Conservation (phyloP, 2,329 filamentous ascomycete species). For the Hypoxylon sp. region DNA sequence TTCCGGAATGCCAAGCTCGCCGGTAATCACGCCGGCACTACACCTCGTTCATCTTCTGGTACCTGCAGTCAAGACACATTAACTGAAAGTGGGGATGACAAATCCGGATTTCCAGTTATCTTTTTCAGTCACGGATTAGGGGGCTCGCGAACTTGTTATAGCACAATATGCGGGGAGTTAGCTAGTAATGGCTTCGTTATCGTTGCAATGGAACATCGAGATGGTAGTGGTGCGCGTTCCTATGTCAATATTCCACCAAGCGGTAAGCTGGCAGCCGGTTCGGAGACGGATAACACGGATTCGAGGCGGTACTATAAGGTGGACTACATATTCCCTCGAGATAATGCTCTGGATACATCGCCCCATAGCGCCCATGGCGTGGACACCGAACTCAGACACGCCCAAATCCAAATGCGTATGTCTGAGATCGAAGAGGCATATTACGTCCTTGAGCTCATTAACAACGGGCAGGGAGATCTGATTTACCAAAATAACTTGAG, state of each 20-base stretch:
- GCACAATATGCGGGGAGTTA: constrained; percentile 73
- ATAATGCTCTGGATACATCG: constrained; percentile 63
- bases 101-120: constrained; percentile 70
- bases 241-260: constrained; percentile 68
- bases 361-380: constrained; percentile 71
- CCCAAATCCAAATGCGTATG: constrained; percentile 73
- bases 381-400: constrained; percentile 69
- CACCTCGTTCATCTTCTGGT: constrained; percentile 48
- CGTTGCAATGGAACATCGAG: constrained; percentile 73
- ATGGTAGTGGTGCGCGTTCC: constrained; percentile 72
- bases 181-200: constrained; percentile 76
- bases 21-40: constrained; percentile 63
- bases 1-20: constrained; percentile 72
- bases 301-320: constrained; percentile 62
- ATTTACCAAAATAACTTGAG: constrained; percentile 67
- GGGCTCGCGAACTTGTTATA: constrained; percentile 73
- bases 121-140: constrained; percentile 77
- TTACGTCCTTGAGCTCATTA: constrained; percentile 67
- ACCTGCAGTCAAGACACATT: constrained; percentile 42
- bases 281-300: constrained; percentile 53
- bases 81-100: constrained; percentile 32
- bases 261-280: constrained; percentile 52
- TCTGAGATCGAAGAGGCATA: constrained; percentile 76
- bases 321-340: constrained; percentile 74
- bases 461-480: constrained; percentile 65